Evolutionary conservation across 2,329 filamentous ascomycete species (phyloP).

Genomic region (Sclerotinia sclerotiorum): DNA sequence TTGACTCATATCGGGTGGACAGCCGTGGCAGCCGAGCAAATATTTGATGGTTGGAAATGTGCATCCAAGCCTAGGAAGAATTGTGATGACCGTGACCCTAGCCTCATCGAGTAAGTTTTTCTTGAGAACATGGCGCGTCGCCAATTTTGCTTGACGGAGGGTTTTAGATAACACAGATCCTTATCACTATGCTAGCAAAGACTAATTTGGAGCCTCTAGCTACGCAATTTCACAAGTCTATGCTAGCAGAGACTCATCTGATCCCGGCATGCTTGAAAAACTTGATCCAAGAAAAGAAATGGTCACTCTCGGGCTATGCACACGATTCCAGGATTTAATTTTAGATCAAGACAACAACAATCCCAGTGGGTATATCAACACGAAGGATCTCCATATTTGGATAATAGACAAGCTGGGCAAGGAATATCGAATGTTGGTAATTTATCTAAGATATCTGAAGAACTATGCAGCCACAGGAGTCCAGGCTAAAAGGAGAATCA

Average conservation of each 20-base stretch:
- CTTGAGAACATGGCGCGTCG: neutral
- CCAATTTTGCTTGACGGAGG: neutral
- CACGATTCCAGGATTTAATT: neutral
- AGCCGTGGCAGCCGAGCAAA: neutral
- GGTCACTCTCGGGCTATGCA: neutral
- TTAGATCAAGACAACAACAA: neutral
- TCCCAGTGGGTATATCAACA: neutral
- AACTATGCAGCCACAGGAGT: constrained; percentile 1
- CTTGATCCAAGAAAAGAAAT: neutral
- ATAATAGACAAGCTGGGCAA: constrained; percentile 3
- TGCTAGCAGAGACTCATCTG: neutral
- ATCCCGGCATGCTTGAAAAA: neutral
- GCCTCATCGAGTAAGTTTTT: constrained; percentile 7
- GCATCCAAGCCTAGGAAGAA: neutral
- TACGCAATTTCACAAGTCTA: neutral
- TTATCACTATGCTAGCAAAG: neutral
- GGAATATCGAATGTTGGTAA: neutral
- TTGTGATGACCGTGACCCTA: neutral
- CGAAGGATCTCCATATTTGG: neutral
- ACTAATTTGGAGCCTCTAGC: neutral
- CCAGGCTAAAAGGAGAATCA: neutral
- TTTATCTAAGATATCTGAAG: neutral
- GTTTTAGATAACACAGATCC: neutral
- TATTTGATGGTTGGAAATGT: neutral
- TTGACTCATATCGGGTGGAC: neutral